Percentiles rank a stretch among this genome's conserved stretches.
phyloP scores from a whole-genome alignment of 106 monocot species.

The Vanilla planifolia region DNA sequence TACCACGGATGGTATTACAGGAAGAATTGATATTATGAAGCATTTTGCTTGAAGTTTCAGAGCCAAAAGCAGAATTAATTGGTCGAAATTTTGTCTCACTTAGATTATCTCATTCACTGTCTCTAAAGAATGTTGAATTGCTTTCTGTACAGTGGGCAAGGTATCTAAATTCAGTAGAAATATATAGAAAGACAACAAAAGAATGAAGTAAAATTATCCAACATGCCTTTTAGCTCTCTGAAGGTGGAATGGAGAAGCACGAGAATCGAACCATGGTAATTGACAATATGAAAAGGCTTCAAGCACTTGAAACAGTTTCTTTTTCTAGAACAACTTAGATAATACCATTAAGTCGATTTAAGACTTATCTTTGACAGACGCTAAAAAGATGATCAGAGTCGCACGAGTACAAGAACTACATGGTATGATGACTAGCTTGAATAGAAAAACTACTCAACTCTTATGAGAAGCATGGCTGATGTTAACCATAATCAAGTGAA shows the following conservation, averaged over 20 bases:
- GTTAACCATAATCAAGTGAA: constrained; percentile 87
- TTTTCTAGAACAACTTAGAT: neutral
- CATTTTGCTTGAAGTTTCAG: constrained; percentile 9
- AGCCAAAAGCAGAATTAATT: constrained; percentile 7
- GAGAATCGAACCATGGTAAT: constrained; percentile 45
- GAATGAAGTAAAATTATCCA: neutral
- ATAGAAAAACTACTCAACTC: constrained; percentile 9
- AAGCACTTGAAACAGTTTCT: neutral
- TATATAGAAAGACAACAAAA: neutral
- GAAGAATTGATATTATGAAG: constrained; percentile 12
- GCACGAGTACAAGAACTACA: neutral
- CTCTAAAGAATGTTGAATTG: constrained; percentile 15
- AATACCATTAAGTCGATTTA: neutral
- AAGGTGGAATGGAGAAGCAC: constrained; percentile 37
- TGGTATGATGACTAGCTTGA: no score
- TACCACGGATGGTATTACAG: constrained; percentile 16
- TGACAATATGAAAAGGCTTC: neutral
- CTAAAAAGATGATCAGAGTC: constrained; percentile 3
- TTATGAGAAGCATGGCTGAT: constrained; percentile 6
- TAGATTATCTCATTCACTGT: constrained; percentile 10
- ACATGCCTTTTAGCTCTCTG: constrained; percentile 45
- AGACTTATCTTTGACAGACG: neutral
- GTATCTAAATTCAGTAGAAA: constrained; percentile 2
- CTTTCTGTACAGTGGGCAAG: constrained; percentile 31
- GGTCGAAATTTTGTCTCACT: constrained; percentile 23